Percentiles rank a stretch among this genome's conserved stretches.
phyloP scores from a whole-genome alignment of 305 asterid genomes.

The Solanum hybrid region DNA sequence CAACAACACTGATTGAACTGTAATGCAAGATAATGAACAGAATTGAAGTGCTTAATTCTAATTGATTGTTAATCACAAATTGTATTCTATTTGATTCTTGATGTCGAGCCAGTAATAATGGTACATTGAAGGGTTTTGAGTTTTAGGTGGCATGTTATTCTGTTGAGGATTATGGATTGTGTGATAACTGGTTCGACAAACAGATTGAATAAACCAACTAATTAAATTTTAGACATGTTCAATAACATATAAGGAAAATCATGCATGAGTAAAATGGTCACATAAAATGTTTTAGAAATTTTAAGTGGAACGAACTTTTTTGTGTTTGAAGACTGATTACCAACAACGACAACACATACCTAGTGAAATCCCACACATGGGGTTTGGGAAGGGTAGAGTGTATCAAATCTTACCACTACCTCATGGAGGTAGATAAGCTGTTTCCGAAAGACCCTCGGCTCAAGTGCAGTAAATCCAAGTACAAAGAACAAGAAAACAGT shows the following conservation, averaged over 20 bases:
- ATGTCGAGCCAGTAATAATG: neutral
- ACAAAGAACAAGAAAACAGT: neutral
- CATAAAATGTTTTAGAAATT: neutral
- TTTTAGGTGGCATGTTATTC: neutral
- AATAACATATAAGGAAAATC: neutral
- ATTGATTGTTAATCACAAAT: neutral
- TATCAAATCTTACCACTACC: neutral
- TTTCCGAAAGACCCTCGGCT: neutral
- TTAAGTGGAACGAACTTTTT: neutral
- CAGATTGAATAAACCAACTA: neutral
- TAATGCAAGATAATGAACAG: neutral
- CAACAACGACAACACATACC: neutral
- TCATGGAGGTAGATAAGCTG: neutral
- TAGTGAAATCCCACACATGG: neutral
- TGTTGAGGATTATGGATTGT: neutral
- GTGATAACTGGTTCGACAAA: neutral
- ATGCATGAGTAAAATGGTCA: neutral
- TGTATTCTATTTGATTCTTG: neutral
- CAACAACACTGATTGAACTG: neutral
- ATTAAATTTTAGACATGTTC: neutral
- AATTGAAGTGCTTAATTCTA: neutral
- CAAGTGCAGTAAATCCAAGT: neutral
- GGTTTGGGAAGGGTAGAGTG: neutral
- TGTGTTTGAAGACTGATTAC: neutral
- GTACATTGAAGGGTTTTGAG: neutral